Percentiles rank a stretch among this genome's conserved stretches.
phyloP scores from a whole-genome alignment of 176 grass and related monocot genomes.

The maize (Zea mays) region DNA sequence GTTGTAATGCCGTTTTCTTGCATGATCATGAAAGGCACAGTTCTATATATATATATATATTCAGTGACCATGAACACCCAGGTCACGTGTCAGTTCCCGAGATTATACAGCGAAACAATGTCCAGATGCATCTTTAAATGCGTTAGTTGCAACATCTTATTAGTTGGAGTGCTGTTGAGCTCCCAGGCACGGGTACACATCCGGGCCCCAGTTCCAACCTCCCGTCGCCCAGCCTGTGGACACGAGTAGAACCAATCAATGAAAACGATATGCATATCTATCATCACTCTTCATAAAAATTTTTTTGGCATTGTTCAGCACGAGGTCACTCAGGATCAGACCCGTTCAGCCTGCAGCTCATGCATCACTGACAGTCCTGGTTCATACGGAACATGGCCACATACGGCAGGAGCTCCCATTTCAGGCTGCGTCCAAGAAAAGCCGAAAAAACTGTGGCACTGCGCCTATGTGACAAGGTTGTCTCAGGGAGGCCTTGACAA shows the following conservation, averaged over 20 bases:
- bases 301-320: constrained; percentile 5
- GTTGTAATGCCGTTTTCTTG: constrained; percentile 32
- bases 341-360: constrained; percentile 27
- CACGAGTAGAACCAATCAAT: not conserved
- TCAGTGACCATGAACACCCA: not conserved
- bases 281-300: not conserved
- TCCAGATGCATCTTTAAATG: constrained; percentile 24
- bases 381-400: constrained; percentile 28
- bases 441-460: constrained; percentile 13
- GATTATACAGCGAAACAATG: not conserved
- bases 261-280: not conserved
- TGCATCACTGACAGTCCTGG: constrained; percentile 36
- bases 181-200: not conserved
- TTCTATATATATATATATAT: no score
- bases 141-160: constrained; percentile 41
- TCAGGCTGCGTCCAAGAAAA: constrained; percentile 42
- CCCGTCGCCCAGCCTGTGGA: not conserved
- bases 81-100: no score
- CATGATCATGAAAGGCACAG: constrained; percentile 8
- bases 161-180: constrained; percentile 27
- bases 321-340: not conserved
- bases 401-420: constrained; percentile 32
- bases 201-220: constrained; percentile 21
- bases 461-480: constrained; percentile 29
- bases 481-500: constrained; percentile 40